Conservation (phyloP, 192 early-diverging fungal genomes). For the Gonapodya sp. region DNA sequence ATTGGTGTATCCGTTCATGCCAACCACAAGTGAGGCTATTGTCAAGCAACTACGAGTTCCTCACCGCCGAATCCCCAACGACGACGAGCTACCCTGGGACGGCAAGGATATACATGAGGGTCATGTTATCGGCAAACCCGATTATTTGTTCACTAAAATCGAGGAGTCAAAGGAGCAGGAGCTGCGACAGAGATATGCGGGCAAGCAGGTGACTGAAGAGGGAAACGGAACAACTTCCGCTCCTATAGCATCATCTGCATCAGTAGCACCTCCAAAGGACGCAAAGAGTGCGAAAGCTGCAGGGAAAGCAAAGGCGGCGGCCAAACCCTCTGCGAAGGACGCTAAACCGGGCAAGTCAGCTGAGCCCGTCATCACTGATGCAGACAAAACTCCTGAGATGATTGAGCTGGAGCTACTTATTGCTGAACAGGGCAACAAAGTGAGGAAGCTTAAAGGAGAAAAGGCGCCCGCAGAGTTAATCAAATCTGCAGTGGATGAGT, state of each 20-base stretch:
- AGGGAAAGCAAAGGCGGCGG: constrained; percentile 20
- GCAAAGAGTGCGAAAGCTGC: constrained; percentile 26
- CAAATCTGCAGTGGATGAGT: constrained; percentile 27
- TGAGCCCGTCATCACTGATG: constrained; percentile 12
- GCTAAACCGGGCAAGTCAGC: constrained; percentile 19
- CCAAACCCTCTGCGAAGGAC: constrained; percentile 21
- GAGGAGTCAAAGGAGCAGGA: constrained; percentile 74
- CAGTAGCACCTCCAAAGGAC: constrained; percentile 15
- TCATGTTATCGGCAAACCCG: constrained; percentile 74
- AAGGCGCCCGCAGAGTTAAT: constrained; percentile 33
- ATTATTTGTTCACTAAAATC: constrained; percentile 86
- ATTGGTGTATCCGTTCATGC: constrained; percentile 88
- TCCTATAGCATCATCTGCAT: constrained; percentile 12
- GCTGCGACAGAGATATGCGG: constrained; percentile 72
- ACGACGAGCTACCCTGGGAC: constrained; percentile 2
- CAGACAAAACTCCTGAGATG: constrained; percentile 35
- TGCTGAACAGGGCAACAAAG: constrained; percentile 42
- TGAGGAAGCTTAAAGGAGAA: constrained; percentile 46
- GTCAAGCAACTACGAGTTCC: constrained; percentile 76
- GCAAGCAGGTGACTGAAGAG: constrained; percentile 24
- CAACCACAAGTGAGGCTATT: constrained; percentile 70
- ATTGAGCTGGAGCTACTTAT: constrained; percentile 42
- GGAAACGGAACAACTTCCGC: constrained; percentile 12
- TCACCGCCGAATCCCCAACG: constrained; percentile 54
- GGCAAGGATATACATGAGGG: constrained; percentile 64